Percentiles rank a stretch among this genome's conserved stretches.
These are phyloP conservation scores for Pistacia integerrima DNA, from an alignment of 345 rosid genomes.

Conservation along the genomic window DNA sequence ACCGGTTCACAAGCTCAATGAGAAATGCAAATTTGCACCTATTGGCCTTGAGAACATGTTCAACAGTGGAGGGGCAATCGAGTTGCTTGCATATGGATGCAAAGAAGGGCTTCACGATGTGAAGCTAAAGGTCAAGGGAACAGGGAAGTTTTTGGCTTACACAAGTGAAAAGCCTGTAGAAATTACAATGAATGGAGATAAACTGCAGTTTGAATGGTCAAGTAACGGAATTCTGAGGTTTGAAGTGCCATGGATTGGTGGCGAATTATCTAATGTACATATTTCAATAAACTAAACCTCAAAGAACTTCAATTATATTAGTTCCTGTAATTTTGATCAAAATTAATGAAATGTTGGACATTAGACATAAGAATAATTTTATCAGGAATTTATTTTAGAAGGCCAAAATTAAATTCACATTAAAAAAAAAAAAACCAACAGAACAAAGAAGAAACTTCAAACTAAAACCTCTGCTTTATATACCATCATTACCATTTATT, in stretches of 20 bases:
- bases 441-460: background rate
- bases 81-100: conserved; percentile 12
- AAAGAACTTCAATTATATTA: background rate
- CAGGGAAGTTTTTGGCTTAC: conserved; percentile 29
- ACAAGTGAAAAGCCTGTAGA: conserved; percentile 21
- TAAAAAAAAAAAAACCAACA: background rate
- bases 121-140: conserved; percentile 24
- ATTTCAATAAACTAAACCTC: background rate
- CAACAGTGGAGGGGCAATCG: conserved; percentile 48
- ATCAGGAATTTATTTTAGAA: too few species aligned
- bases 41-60: conserved; percentile 46
- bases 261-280: conserved; percentile 10
- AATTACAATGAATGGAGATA: background rate
- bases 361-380: too few species aligned
- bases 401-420: background rate
- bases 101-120: background rate
- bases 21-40: conserved; percentile 29
- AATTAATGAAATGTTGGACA: background rate
- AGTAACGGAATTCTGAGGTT: conserved; percentile 21
- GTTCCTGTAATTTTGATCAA: too few species aligned
- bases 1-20: conserved; percentile 26
- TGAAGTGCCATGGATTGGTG: conserved; percentile 24
- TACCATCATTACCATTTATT: background rate
- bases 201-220: conserved; percentile 19
- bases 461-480: background rate